Evolutionary conservation across 2,329 filamentous ascomycete species (phyloP).

Genomic region (Fusarium nodosum): DNA sequence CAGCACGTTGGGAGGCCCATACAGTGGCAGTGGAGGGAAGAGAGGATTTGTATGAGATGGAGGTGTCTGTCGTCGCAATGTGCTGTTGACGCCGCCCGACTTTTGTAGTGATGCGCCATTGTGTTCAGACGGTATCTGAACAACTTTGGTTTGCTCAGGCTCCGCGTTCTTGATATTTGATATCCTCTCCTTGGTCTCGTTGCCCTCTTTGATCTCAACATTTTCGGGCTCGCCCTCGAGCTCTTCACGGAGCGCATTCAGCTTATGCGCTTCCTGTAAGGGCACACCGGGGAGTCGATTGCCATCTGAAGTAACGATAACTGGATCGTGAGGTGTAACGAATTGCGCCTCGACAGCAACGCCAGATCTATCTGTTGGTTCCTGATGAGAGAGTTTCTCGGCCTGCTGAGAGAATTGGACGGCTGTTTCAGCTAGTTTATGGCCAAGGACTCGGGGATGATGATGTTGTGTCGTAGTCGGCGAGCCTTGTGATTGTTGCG

Average conservation of each 20-base stretch:
- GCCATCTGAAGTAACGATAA: constrained; percentile 77
- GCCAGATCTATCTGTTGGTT: constrained; percentile 48
- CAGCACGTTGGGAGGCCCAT: constrained; percentile 78
- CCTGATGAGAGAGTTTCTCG: constrained; percentile 65
- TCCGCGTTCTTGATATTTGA: constrained; percentile 53
- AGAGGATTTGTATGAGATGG: constrained; percentile 81
- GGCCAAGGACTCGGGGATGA: constrained; percentile 37
- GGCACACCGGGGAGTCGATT: constrained; percentile 77
- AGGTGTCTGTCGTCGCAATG: constrained; percentile 65
- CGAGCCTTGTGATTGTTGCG: constrained; percentile 25
- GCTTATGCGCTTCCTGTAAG: constrained; percentile 75
- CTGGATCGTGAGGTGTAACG: constrained; percentile 77
- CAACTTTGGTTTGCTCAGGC: constrained; percentile 42
- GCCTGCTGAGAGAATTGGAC: constrained; percentile 73
- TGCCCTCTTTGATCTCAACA: constrained; percentile 47
- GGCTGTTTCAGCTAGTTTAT: constrained; percentile 57
- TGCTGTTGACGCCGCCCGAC: constrained; percentile 60
- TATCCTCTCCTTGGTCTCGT: constrained; percentile 47
- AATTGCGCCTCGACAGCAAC: constrained; percentile 74
- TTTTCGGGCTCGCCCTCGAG: constrained; percentile 52
- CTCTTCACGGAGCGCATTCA: constrained; percentile 73
- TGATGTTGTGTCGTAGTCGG: constrained; percentile 24
- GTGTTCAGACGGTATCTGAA: constrained; percentile 47
- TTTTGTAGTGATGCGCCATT: constrained; percentile 58
- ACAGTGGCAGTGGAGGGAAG: constrained; percentile 87